These are phyloP conservation scores for Punctularia strigosozonata DNA, from an alignment of 768 basidiomycete genomes.

Conservation along the genomic window DNA sequence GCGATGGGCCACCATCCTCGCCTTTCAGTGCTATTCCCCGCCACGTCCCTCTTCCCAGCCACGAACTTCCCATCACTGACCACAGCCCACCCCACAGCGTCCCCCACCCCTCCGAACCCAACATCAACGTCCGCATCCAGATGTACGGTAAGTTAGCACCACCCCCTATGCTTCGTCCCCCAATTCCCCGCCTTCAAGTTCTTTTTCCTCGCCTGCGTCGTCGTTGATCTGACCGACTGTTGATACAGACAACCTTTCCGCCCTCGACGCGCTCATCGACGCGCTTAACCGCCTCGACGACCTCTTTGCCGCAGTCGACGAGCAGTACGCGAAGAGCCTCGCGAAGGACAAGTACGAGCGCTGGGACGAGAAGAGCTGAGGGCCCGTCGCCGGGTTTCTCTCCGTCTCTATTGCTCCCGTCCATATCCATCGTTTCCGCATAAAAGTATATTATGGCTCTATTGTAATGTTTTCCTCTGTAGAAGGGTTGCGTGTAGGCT, in stretches of 20 bases:
- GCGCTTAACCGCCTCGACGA: conserved; percentile 72
- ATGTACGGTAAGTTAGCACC: conserved; percentile 77
- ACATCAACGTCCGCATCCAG: conserved; percentile 95
- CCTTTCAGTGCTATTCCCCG: too few species aligned
- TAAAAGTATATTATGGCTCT: too few species aligned
- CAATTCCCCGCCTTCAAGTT: conserved; percentile 1
- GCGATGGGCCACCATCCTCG: too few species aligned
- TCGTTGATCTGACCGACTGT: background rate
- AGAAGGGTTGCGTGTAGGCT: too few species aligned
- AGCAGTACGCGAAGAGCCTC: conserved; percentile 53
- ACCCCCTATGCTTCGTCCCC: background rate
- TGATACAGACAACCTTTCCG: conserved; percentile 69
- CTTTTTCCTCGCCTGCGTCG: background rate
- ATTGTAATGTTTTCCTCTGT: too few species aligned
- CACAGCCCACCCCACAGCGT: conserved; percentile 30
- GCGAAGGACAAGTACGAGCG: conserved; percentile 40
- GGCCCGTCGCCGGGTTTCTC: too few species aligned
- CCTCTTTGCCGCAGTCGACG: conserved; percentile 61
- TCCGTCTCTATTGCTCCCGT: too few species aligned
- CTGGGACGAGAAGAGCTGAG: conserved; percentile 59
- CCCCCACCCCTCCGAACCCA: conserved; percentile 95
- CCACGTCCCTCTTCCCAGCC: background rate
- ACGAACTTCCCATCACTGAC: too few species aligned
- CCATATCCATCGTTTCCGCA: too few species aligned
- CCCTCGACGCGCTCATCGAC: conserved; percentile 64